Conservation (phyloP, 495 filamentous ascomycete genomes). For the Chaetomium fimeti region DNA sequence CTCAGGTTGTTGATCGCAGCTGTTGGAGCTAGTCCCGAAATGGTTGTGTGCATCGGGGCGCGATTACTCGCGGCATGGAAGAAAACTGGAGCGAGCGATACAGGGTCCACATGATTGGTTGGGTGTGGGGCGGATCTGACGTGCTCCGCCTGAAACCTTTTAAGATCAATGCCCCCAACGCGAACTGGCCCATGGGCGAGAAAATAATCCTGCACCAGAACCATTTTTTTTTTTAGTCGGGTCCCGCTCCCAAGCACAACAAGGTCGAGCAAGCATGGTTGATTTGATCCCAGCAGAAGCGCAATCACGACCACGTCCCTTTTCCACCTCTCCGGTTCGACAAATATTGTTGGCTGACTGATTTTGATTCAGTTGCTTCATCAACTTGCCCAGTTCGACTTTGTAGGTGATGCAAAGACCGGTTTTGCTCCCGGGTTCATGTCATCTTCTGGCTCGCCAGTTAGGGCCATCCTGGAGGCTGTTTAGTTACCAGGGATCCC, state of each 20-base stretch:
- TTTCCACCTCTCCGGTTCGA: not conserved
- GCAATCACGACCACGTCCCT: constrained; percentile 10
- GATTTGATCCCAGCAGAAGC: constrained; percentile 5
- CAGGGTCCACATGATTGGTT: constrained; percentile 24
- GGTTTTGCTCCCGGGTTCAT: not conserved
- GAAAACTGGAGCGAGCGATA: constrained; percentile 20
- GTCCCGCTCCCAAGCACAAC: constrained; percentile 5
- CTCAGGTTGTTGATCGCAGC: constrained; percentile 36
- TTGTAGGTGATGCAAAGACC: not conserved
- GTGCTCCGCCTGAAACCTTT: constrained; percentile 1
- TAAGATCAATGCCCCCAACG: constrained; percentile 12
- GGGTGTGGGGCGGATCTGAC: not conserved
- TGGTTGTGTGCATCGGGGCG: constrained; percentile 23
- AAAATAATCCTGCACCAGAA: not conserved
- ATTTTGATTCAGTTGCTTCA: constrained; percentile 13
- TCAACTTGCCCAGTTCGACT: constrained; percentile 1
- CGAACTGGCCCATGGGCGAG: constrained; percentile 8
- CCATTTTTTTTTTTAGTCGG: not conserved
- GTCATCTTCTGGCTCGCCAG: not conserved
- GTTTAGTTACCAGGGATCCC: no score
- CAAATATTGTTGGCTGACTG: constrained; percentile 12
- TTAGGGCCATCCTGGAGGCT: not conserved
- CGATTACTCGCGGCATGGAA: constrained; percentile 13
- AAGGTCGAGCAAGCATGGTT: not conserved
- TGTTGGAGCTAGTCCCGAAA: constrained; percentile 45